phyloP scores from a whole-genome alignment of 2,329 filamentous ascomycete species.

The Raffaelea albimanens region DNA sequence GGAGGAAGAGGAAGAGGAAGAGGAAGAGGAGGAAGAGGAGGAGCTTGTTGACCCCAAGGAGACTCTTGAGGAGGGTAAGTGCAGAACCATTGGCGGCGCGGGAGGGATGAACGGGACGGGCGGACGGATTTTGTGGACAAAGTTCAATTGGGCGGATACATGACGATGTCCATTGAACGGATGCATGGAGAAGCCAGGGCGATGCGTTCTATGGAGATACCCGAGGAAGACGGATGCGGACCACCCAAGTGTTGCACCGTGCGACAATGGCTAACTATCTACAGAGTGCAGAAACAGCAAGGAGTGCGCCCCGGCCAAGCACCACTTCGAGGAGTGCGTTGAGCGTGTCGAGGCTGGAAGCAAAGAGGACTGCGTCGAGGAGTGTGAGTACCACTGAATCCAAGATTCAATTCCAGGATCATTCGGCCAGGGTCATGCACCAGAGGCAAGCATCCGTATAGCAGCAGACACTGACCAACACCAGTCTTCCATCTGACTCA shows the following conservation, averaged over 20 bases:
- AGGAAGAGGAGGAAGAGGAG: conserved; percentile 47
- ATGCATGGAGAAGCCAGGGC: background rate
- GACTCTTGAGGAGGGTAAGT: conserved; percentile 73
- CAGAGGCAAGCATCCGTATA: background rate
- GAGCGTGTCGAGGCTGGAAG: conserved; percentile 81
- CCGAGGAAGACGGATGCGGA: too few relatives aligned
- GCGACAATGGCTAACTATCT: conserved; percentile 12
- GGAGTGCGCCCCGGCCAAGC: conserved; percentile 80
- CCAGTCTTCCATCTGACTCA: conserved; percentile 97
- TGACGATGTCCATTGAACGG: background rate
- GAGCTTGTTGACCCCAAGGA: conserved; percentile 82
- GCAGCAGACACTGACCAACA: conserved; percentile 5
- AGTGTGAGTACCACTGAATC: conserved; percentile 61
- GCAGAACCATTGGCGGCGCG: too few relatives aligned
- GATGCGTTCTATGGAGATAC: conserved; percentile 4
- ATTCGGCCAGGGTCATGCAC: background rate
- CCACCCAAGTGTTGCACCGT: too few relatives aligned
- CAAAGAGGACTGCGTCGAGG: conserved; percentile 95
- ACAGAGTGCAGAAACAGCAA: conserved; percentile 83
- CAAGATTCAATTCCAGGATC: background rate
- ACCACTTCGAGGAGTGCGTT: conserved; percentile 97
- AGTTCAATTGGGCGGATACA: too few relatives aligned
- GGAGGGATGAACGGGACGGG: too few relatives aligned
- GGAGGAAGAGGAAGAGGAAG: conserved; percentile 49
- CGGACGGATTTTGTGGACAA: too few relatives aligned